Conservation (phyloP, 2,329 filamentous ascomycete genomes). For the Colletotrichum melonis region DNA sequence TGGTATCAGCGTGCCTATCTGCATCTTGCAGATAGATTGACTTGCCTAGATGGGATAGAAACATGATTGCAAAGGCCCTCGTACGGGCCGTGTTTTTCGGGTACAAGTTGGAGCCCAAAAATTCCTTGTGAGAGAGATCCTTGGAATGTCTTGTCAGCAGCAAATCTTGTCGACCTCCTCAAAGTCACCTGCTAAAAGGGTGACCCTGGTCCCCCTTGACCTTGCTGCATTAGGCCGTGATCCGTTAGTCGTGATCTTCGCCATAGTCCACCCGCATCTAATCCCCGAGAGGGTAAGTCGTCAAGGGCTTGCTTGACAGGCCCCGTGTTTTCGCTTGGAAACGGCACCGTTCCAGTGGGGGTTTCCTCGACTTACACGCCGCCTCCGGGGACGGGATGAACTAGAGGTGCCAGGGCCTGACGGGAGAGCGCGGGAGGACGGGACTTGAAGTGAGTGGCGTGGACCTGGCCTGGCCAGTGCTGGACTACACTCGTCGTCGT, state of each 20-base stretch:
- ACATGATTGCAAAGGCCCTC: conserved; percentile 26
- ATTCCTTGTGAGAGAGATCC: background rate
- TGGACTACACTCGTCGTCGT: background rate
- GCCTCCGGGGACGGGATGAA: conserved; percentile 10
- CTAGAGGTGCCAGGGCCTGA: conserved; percentile 11
- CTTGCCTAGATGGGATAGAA: conserved; percentile 30
- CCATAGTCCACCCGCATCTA: conserved; percentile 14
- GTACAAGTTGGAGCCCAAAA: conserved; percentile 6
- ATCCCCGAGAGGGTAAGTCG: conserved; percentile 17
- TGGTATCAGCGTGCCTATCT: conserved; percentile 30
- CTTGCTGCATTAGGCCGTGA: conserved; percentile 6
- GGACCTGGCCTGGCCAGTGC: conserved; percentile 9
- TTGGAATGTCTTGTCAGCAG: conserved; percentile 6
- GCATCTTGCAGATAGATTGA: conserved; percentile 30
- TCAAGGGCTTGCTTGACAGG: conserved; percentile 9
- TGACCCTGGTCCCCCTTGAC: background rate
- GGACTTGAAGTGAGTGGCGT: conserved; percentile 15
- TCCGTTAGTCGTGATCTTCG: conserved; percentile 18
- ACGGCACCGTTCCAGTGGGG: background rate
- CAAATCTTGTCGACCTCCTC: background rate
- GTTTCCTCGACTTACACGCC: conserved; percentile 2
- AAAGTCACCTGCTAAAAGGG: conserved; percentile 9
- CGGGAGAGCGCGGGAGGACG: conserved; percentile 17
- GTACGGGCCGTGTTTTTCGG: conserved; percentile 28
- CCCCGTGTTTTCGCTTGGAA: background rate